phyloP scores from a whole-genome alignment of 306 rosid genomes.

The Fragaria vesca region DNA sequence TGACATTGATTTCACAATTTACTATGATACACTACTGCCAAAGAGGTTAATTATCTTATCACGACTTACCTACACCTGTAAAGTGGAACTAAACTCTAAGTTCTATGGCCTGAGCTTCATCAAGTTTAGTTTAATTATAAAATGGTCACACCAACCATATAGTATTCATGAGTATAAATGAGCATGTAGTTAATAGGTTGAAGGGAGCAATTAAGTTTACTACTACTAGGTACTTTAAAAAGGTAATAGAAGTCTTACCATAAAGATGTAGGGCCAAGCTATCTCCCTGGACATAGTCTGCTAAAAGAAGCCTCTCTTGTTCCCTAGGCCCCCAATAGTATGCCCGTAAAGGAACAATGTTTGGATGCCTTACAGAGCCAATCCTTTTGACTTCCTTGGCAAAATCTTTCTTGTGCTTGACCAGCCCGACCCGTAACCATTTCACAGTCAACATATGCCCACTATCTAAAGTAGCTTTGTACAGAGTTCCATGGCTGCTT shows the following conservation, averaged over 20 bases:
- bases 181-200: not conserved
- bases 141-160: not conserved
- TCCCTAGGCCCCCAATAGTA: conserved; percentile 99
- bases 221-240: not conserved
- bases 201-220: not conserved
- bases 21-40: not conserved
- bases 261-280: conserved; percentile 95
- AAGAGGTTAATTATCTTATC: not conserved
- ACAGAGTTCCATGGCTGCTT: conserved; percentile 96
- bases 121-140: not conserved
- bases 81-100: not conserved
- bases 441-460: conserved; percentile 95
- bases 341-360: conserved; percentile 80
- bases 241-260: conserved; percentile 52
- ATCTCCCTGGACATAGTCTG: conserved; percentile 84
- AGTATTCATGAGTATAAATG: not conserved
- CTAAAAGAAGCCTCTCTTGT: conserved; percentile 97
- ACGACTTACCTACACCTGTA: not conserved
- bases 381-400: conserved; percentile 91
- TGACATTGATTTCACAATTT: not conserved
- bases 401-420: conserved; percentile 92
- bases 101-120: not conserved
- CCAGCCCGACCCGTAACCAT: conserved; percentile 95
- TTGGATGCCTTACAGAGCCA: conserved; percentile 88
- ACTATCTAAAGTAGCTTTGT: conserved; percentile 91